Evolutionary conservation across 83 land plant species (phyloP), one percentile per base, ranked within the genome.

Genomic region (Thuja plicata): DNA sequence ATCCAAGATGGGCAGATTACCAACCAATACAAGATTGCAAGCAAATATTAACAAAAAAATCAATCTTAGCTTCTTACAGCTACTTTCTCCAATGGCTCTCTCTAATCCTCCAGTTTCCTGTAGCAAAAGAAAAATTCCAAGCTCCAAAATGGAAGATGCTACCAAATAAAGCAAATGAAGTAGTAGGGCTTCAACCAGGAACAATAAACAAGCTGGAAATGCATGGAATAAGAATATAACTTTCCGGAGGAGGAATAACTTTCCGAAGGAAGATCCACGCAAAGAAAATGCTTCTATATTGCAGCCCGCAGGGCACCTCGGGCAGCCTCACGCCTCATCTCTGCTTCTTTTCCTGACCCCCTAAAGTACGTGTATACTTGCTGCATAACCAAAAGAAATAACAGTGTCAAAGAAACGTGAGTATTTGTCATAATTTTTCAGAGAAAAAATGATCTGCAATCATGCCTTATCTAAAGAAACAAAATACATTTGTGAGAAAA

Each of bases 291-390:
- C 32, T 37, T 62, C 92, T 86, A 93, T 55, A 94, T 57, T 37
- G 92, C 92, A 30, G 95, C 93, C 74, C 93, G 90, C 88, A 94
- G 55, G 34, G 93, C 95, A 57, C 94, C 92, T 57, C 92, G 92
- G 89, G 97, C 98, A 87, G 95, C 97, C 62, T 96, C 94, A 15
- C 93, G 92, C 91, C 90, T 95, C 95, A 97, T 87, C 66, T 97
- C 91, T 40, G 98, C 94, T 78, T 94, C 95, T 89, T 91, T 94
- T 21, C 98, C 97, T 84, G 96, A 92, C 40, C 98, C 97, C 80
- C 98, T 90, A 92, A 97, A 97, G 88, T 95, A 97, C 92, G 86
- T 92, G 89, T 92, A 94, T 50, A 97, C 97, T 92, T 94, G 93
- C 98, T 97, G 98, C 88, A 88, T 15, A 55, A 84, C 76, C 78